These are phyloP conservation scores for Avena sativa DNA, from an alignment of 176 grass and related monocot genomes.

Conservation along the genomic window DNA sequence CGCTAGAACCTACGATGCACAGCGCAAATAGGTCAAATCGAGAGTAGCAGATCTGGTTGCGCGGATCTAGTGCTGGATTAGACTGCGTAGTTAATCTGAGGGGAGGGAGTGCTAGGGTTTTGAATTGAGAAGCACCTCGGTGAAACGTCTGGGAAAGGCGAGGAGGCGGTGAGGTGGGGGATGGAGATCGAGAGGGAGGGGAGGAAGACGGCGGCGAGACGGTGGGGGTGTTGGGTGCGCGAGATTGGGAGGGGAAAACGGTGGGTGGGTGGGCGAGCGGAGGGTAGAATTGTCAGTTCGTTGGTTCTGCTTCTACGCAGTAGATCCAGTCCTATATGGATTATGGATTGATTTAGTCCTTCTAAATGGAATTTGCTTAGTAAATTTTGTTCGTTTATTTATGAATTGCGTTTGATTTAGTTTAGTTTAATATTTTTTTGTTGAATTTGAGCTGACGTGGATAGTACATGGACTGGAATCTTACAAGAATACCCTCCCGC, in stretches of 20 bases:
- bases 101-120: neutral
- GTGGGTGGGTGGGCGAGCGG: neutral
- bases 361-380: too few species aligned
- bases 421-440: too few species aligned
- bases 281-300: conserved; percentile 45
- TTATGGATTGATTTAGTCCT: too few species aligned
- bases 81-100: neutral
- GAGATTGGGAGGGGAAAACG: conserved; percentile 40
- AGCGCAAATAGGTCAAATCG: neutral
- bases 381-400: too few species aligned
- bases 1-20: conserved; percentile 36
- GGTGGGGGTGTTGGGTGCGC: neutral
- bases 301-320: neutral
- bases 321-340: too few species aligned
- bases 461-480: too few species aligned
- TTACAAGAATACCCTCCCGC: too few species aligned
- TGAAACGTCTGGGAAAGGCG: conserved; percentile 31
- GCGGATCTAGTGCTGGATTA: neutral
- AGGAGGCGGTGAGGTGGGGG: conserved; percentile 8
- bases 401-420: too few species aligned
- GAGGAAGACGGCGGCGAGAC: conserved; percentile 32
- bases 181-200: conserved; percentile 32
- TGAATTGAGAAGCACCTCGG: conserved; percentile 29
- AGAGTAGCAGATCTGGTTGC: conserved; percentile 43
- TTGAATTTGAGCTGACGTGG: too few species aligned